Evolutionary conservation across 176 grass and related monocot genomes (phyloP), one percentile per base, ranked within the genome.

Genomic region (Oryza glaberrima): DNA sequence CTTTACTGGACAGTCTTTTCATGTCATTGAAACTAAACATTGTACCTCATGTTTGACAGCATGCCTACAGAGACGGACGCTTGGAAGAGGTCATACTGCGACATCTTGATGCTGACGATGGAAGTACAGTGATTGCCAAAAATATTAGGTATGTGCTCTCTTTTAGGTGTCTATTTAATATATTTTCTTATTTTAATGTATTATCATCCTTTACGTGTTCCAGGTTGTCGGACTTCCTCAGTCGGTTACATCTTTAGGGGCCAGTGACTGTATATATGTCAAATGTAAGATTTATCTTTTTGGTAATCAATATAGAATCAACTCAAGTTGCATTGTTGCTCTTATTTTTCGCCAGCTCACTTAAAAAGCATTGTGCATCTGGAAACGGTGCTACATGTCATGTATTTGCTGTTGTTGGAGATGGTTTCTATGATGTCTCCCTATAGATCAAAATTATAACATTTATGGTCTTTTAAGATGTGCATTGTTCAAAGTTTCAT

Each of bases 61-160:
- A 99, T 89, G 93, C 91, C 30, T 96, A 99, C 69, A 92, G 90
- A 89, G 93, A 96, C 78, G 93, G 93, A 19, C 90, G 81, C 28
- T 81, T 99, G 91, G 96, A 99, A 92, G 93, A 99, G 82, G 90
- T 94, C 17, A 65, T 81, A 72, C 58, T 99, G 74, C 84, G 96
- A 28, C 96, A 96, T 92, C 91, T 99, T 87, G 96, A 99, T 92
- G 86, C 89, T 77, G 93, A 96, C 74, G 96, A 99, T 75, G 96
- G 93, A 80, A 96, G 60, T 72, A 92, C 93, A 75, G 81, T 99
- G 70, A 99, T 99, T 77, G 91, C 92, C 52, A 99, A 99, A 85
- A 84, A 92, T 77, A 99, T 96, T 70, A 94, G 96, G 96, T 94
- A 75, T 65, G 11, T 76, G 10, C 61, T 81, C 9, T 78, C 67